A percentile compares a stretch with the other conserved stretches of the same genome.
Conservation (phyloP, 176 grass and related monocot genomes). For the Oryza coarctata region DNA sequence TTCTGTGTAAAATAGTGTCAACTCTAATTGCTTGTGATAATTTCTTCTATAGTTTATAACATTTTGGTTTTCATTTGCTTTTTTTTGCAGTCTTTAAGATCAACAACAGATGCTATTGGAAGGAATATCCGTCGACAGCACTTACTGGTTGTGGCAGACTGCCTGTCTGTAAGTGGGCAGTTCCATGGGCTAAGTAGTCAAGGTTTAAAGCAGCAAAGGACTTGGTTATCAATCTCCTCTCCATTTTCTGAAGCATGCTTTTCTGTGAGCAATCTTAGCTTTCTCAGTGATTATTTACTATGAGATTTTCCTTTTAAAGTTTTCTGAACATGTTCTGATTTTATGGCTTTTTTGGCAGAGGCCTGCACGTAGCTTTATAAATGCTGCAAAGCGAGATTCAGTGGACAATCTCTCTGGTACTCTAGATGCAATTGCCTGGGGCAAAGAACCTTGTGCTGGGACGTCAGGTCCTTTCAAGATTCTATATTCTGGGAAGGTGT, state of each 20-base stretch:
- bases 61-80: constrained; percentile 33
- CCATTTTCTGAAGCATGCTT: constrained; percentile 96
- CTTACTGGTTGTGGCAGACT: constrained; percentile 66
- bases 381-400: constrained; percentile 75
- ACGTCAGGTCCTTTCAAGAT: constrained; percentile 84
- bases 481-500: constrained; percentile 63
- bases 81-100: constrained; percentile 70
- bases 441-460: constrained; percentile 74
- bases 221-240: constrained; percentile 61
- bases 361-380: constrained; percentile 73
- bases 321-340: constrained; percentile 25
- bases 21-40: background rate
- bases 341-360: constrained; percentile 54
- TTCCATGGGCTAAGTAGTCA: constrained; percentile 77
- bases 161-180: constrained; percentile 70
- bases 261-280: constrained; percentile 64
- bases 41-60: constrained; percentile 9
- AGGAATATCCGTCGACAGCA: constrained; percentile 62
- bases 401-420: constrained; percentile 73
- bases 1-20: background rate
- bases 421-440: constrained; percentile 82
- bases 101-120: constrained; percentile 60
- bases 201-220: constrained; percentile 69
- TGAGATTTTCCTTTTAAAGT: constrained; percentile 26
- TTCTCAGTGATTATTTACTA: constrained; percentile 17